Conservation (phyloP, 257 asterid species). For the Avicennia marina region DNA sequence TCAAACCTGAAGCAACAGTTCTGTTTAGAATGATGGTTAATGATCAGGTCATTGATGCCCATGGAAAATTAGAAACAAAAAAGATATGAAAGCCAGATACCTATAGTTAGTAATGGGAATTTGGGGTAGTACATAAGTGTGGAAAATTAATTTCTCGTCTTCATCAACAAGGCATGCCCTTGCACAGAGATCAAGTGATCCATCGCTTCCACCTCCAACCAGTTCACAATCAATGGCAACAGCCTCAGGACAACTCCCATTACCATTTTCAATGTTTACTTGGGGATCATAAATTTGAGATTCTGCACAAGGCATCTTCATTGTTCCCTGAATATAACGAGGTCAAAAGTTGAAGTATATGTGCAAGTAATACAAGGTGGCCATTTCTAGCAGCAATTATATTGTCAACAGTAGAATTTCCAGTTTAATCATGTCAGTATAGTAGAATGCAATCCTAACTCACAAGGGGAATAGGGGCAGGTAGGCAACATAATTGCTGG, state of each 20-base stretch:
- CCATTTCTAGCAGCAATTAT: not conserved
- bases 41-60: not conserved
- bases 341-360: not conserved
- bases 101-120: slow-evolving; percentile 45
- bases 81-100: slow-evolving; percentile 17
- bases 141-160: slow-evolving; percentile 40
- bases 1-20: slow-evolving; percentile 33
- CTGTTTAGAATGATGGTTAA: not conserved
- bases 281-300: slow-evolving; percentile 24
- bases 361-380: not conserved
- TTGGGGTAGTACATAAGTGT: slow-evolving; percentile 42
- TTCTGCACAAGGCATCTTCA: slow-evolving; percentile 23
- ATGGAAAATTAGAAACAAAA: slow-evolving; percentile 11
- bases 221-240: slow-evolving; percentile 51
- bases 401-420: not conserved
- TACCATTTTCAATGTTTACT: slow-evolving; percentile 9
- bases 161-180: slow-evolving; percentile 51
- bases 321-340: slow-evolving; percentile 21
- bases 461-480: slow-evolving; percentile 38
- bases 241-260: slow-evolving; percentile 27
- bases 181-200: slow-evolving; percentile 48
- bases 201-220: slow-evolving; percentile 63
- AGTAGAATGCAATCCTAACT: slow-evolving; percentile 18
- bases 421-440: not conserved
- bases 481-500: slow-evolving; percentile 27